phyloP scores from a whole-genome alignment of 768 basidiomycete genomes.

The Serendipita indica region DNA sequence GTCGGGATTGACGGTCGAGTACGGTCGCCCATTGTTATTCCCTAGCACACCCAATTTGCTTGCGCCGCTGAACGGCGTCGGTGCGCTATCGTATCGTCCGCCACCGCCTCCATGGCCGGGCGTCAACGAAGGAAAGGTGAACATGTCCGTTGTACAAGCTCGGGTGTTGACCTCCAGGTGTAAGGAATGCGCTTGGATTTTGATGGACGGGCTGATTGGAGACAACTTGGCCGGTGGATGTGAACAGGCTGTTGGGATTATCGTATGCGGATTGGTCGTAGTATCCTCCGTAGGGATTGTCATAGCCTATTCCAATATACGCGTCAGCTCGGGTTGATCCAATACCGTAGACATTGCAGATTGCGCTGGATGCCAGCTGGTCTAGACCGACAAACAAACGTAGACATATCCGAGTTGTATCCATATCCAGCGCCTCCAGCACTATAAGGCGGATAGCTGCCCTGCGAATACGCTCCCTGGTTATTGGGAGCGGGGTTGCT shows the following conservation, averaged over 20 bases:
- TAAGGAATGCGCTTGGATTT: not conserved
- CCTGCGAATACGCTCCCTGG: no score
- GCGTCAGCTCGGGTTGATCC: not conserved
- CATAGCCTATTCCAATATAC: not conserved
- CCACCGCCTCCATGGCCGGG: not conserved
- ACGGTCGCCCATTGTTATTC: not conserved
- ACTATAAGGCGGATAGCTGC: no score
- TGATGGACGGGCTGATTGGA: not conserved
- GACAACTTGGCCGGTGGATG: not conserved
- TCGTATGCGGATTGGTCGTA: not conserved
- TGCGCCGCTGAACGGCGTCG: not conserved
- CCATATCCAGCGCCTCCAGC: no score
- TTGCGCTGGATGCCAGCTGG: no score
- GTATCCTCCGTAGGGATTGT: not conserved
- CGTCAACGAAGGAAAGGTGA: no score
- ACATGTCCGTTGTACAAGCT: not conserved
- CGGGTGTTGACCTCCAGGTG: not conserved
- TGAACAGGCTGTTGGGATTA: not conserved
- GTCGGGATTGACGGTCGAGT: not conserved
- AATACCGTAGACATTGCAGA: no score
- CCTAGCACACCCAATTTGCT: not conserved
- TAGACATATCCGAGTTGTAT: no score
- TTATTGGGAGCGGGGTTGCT: no score
- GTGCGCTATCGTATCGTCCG: not conserved
- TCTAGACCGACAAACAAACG: no score